Evolutionary conservation across 192 early-diverging fungal genomes (phyloP).

Genomic region (Chytriomyces sp.): DNA sequence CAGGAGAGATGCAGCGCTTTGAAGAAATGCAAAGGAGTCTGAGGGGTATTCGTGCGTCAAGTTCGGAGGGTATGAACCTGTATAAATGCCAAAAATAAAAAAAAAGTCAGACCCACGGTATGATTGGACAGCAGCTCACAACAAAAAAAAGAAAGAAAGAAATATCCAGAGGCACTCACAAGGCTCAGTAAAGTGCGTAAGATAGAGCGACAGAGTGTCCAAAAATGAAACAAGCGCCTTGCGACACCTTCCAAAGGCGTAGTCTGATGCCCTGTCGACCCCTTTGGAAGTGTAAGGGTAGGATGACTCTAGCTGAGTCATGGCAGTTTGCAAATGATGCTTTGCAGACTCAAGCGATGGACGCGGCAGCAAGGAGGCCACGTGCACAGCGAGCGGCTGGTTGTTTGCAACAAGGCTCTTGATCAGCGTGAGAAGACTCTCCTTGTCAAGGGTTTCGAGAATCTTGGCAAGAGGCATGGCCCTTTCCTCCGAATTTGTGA

Average conservation of each 20-base stretch:
- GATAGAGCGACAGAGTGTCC: constrained; percentile 52
- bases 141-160: too few species aligned
- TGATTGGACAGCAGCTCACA: too few species aligned
- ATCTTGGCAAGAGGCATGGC: constrained; percentile 26
- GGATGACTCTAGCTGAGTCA: constrained; percentile 72
- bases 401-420: constrained; percentile 73
- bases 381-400: constrained; percentile 69
- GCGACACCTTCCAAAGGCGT: constrained; percentile 86
- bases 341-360: constrained; percentile 85
- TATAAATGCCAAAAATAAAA: not conserved
- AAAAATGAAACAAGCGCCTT: constrained; percentile 74
- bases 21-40: constrained; percentile 79
- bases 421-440: constrained; percentile 77
- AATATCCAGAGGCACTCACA: not conserved
- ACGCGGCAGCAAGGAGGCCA: constrained; percentile 77
- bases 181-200: constrained; percentile 55
- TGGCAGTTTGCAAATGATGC: constrained; percentile 67
- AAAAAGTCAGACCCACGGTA: too few species aligned
- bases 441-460: constrained; percentile 65
- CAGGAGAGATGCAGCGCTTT: constrained; percentile 63
- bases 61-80: constrained; percentile 70
- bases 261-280: constrained; percentile 71
- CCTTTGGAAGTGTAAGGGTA: constrained; percentile 87
- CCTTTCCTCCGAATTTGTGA: not conserved
- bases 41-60: constrained; percentile 81